phyloP scores from a whole-genome alignment of 2,329 filamentous ascomycete genomes.

The Calonectria hongkongensis region DNA sequence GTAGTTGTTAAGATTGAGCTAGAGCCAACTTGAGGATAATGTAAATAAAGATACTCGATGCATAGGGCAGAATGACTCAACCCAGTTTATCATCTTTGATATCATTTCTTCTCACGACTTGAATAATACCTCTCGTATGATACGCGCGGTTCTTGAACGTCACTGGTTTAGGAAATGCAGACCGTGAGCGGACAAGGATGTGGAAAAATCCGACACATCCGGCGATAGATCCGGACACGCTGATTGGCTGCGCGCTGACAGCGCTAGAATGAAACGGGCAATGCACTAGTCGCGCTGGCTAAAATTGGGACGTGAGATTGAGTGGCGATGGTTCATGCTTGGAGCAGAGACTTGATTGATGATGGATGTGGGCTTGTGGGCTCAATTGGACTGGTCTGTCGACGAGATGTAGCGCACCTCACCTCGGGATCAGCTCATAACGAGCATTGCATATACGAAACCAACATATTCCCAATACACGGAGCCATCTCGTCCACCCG shows the following conservation, averaged over 20 bases:
- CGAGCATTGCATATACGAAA: not conserved
- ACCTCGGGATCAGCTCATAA: no score
- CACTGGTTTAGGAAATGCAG: not conserved
- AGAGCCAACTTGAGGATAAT: no score
- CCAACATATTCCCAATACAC: not conserved
- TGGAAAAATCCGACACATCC: not conserved
- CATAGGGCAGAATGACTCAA: not conserved
- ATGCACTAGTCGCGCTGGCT: not conserved
- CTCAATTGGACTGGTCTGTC: not conserved
- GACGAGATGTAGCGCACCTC: no score
- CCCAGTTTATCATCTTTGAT: not conserved
- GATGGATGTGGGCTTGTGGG: slow-evolving; percentile 4
- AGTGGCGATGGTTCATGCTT: slow-evolving; percentile 20
- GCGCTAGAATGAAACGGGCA: not conserved
- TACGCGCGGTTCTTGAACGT: not conserved
- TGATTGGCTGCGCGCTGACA: not conserved
- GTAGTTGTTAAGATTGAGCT: no score
- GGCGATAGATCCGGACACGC: not conserved
- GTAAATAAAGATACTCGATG: not conserved
- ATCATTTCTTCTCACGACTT: not conserved
- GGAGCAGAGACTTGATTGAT: not conserved
- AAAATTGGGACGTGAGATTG: slow-evolving; percentile 21
- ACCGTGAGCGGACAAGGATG: slow-evolving; percentile 6
- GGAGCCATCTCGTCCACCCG: not conserved
- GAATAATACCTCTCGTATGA: not conserved